A percentile compares a stretch with the other conserved stretches of the same genome.
Evolutionary conservation across 2,329 filamentous ascomycete species (phyloP).

Genomic region (Aspergillus ustus): DNA sequence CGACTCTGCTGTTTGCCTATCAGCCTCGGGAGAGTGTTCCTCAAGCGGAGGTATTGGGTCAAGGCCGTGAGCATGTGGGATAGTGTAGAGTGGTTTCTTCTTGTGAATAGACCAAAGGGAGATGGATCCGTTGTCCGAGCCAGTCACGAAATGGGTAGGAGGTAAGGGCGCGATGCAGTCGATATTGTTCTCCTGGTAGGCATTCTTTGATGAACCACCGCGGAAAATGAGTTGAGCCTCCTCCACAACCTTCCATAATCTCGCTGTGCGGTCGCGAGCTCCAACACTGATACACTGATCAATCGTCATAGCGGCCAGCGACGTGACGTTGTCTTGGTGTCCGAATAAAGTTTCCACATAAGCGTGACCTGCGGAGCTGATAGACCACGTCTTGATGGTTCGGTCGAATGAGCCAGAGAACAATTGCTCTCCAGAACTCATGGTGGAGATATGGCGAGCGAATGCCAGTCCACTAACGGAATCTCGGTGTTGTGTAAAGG

Average conservation of each 20-base stretch:
- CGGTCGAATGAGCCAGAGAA: slow-evolving; percentile 91
- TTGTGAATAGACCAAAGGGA: slow-evolving; percentile 88
- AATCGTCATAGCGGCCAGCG: slow-evolving; percentile 79
- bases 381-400: slow-evolving; percentile 92
- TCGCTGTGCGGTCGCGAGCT: slow-evolving; percentile 84
- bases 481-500: slow-evolving; percentile 91
- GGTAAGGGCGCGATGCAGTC: slow-evolving; percentile 90
- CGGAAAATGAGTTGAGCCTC: slow-evolving; percentile 95
- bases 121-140: slow-evolving; percentile 86
- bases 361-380: slow-evolving; percentile 76
- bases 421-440: slow-evolving; percentile 72
- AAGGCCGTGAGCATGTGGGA: slow-evolving; percentile 81
- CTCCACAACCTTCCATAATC: slow-evolving; percentile 94
- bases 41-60: slow-evolving; percentile 71
- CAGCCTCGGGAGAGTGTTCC: slow-evolving; percentile 74
- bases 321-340: slow-evolving; percentile 88
- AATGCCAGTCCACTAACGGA: slow-evolving; percentile 85
- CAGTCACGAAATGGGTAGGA: slow-evolving; percentile 90
- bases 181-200: slow-evolving; percentile 78
- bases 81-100: slow-evolving; percentile 88
- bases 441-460: slow-evolving; percentile 68
- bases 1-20: slow-evolving; percentile 56
- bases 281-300: slow-evolving; percentile 92
- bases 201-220: slow-evolving; percentile 64
- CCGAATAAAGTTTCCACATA: slow-evolving; percentile 97